Conservation (phyloP, 768 basidiomycete species). For the Tylopilus sp. region DNA sequence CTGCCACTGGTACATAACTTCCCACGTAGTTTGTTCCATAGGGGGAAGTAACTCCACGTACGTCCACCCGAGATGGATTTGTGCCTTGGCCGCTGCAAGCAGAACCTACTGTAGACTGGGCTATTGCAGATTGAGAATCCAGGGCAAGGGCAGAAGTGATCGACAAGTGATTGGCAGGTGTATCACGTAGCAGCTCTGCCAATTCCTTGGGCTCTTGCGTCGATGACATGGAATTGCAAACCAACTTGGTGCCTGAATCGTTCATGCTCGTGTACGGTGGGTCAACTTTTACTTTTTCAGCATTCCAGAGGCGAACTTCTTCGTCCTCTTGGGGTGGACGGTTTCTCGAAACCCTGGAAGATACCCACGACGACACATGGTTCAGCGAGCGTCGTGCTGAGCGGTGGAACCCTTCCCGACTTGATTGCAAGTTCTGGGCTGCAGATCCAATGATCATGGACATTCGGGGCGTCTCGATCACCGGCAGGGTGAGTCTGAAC, state of each 20-base stretch:
- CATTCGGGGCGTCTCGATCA: constrained; percentile 25
- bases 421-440: constrained; percentile 6
- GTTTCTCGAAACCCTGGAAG: constrained; percentile 27
- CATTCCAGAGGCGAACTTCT: constrained; percentile 32
- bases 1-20: neutral
- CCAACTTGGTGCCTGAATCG: neutral
- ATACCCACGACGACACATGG: constrained; percentile 40
- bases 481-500: constrained; percentile 22
- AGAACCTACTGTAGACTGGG: constrained; percentile 7
- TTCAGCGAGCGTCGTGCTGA: constrained; percentile 22
- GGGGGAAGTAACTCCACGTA: neutral
- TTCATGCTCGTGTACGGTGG: constrained; percentile 4
- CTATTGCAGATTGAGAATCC: constrained; percentile 8
- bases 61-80: neutral
- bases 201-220: constrained; percentile 8
- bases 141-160: constrained; percentile 3
- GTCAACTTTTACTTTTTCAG: constrained; percentile 27
- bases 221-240: constrained; percentile 1
- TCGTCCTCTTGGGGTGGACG: constrained; percentile 24
- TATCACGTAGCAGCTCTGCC: constrained; percentile 4
- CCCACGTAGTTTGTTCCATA: neutral
- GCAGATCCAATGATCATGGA: constrained; percentile 12
- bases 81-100: constrained; percentile 2
- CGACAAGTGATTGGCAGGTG: constrained; percentile 1
- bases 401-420: constrained; percentile 12